Conservation (phyloP, 1,139 yeast species). For the Suhomyces taliae region DNA sequence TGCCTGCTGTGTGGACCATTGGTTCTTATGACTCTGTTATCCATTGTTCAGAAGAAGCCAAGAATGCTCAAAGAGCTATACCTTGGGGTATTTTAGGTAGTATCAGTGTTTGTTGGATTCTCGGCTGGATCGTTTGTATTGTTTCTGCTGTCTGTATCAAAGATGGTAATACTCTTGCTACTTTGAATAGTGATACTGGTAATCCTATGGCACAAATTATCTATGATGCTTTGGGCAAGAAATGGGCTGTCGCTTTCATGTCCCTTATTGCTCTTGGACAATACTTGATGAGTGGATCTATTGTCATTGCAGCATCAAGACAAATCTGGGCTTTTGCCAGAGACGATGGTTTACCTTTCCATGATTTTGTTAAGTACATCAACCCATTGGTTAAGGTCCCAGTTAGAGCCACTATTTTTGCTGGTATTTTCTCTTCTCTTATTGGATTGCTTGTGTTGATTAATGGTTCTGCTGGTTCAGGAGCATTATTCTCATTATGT, state of each 20-base stretch:
- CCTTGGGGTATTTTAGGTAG: slow-evolving; percentile 45
- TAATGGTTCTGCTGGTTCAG: slow-evolving; percentile 33
- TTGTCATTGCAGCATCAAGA: slow-evolving; percentile 50
- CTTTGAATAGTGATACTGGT: slow-evolving; percentile 47
- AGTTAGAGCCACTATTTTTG: slow-evolving; percentile 33
- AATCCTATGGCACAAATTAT: slow-evolving; percentile 66
- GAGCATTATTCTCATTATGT: slow-evolving; percentile 53
- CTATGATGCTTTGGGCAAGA: slow-evolving; percentile 62
- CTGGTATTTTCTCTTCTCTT: slow-evolving; percentile 25
- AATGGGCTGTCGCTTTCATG: slow-evolving; percentile 70
- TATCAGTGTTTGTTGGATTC: slow-evolving; percentile 56
- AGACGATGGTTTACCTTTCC: slow-evolving; percentile 45
- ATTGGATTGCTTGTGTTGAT: slow-evolving; percentile 36
- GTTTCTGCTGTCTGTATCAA: slow-evolving; percentile 55
- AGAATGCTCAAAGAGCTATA: slow-evolving; percentile 26
- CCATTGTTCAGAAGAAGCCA: slow-evolving; percentile 34
- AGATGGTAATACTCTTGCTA: slow-evolving; percentile 42
- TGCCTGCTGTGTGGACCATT: slow-evolving; percentile 36
- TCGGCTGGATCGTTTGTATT: slow-evolving; percentile 61
- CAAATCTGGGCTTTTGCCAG: slow-evolving; percentile 54
- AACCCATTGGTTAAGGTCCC: slow-evolving; percentile 28
- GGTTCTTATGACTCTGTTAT: slow-evolving; percentile 34
- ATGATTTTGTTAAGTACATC: slow-evolving; percentile 28
- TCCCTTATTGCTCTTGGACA: slow-evolving; percentile 58
- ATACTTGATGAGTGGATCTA: slow-evolving; percentile 64